phyloP scores from a whole-genome alignment of 768 basidiomycete genomes.

The Rhizopogon sp. region DNA sequence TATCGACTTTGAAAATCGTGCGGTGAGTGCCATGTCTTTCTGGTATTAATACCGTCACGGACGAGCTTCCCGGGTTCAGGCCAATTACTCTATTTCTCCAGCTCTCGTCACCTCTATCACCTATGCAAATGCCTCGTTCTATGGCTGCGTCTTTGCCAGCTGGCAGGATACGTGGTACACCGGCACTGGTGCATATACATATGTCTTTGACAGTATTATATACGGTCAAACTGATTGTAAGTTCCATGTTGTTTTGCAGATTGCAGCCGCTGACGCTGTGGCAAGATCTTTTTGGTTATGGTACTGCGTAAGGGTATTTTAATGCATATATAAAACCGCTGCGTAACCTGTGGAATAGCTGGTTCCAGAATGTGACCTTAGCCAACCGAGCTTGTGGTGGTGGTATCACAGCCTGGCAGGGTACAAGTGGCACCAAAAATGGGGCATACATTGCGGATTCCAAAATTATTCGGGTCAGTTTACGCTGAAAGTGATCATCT shows the following conservation, averaged over 20 bases:
- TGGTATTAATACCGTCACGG: too few relatives aligned
- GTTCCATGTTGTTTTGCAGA: slow-evolving; percentile 24
- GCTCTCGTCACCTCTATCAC: slow-evolving; percentile 61
- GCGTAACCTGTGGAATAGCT: slow-evolving; percentile 27
- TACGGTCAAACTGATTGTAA: slow-evolving; percentile 62
- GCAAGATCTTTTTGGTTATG: slow-evolving; percentile 55
- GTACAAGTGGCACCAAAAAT: slow-evolving; percentile 37
- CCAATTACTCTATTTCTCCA: slow-evolving; percentile 55
- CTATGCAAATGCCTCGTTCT: slow-evolving; percentile 63
- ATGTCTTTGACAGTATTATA: slow-evolving; percentile 56
- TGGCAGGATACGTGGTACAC: slow-evolving; percentile 68
- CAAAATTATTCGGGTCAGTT: slow-evolving; percentile 48
- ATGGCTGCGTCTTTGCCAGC: slow-evolving; percentile 55
- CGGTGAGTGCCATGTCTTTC: slow-evolving; percentile 31
- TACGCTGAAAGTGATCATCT: neutral
- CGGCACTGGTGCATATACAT: slow-evolving; percentile 52
- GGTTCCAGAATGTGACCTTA: slow-evolving; percentile 54
- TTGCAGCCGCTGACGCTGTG: neutral
- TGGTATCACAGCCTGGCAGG: slow-evolving; percentile 61
- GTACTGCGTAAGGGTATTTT: slow-evolving; percentile 42
- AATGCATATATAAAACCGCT: neutral
- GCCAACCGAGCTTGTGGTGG: slow-evolving; percentile 65
- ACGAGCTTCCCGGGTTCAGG: slow-evolving; percentile 16
- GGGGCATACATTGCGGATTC: slow-evolving; percentile 56
- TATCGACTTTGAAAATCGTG: slow-evolving; percentile 58